phyloP scores from a whole-genome alignment of 148 eudicot genomes.

The Amaranthus palmeri region DNA sequence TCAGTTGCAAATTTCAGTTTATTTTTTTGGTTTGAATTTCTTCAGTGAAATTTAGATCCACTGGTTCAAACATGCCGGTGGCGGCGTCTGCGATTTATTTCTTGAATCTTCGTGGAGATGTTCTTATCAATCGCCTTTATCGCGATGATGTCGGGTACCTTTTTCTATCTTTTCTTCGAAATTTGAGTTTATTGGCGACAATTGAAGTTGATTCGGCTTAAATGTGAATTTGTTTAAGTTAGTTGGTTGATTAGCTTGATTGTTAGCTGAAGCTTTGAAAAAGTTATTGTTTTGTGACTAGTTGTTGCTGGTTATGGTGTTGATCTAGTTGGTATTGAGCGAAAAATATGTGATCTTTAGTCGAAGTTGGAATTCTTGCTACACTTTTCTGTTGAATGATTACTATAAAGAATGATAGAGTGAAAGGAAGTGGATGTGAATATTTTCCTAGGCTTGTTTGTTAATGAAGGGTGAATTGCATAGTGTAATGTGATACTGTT shows the following conservation, averaged over 20 bases:
- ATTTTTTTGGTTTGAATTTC: background rate
- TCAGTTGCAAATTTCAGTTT: conserved; percentile 1
- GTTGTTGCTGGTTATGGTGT: background rate
- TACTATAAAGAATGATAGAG: background rate
- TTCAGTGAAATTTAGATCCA: conserved; percentile 23
- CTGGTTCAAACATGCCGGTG: conserved; percentile 73
- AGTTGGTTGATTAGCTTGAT: background rate
- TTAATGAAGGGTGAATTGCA: background rate
- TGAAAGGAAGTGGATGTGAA: background rate
- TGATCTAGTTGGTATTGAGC: background rate
- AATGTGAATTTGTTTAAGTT: background rate
- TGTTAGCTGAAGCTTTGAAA: background rate
- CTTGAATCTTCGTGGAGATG: conserved; percentile 97
- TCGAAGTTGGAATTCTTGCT: background rate
- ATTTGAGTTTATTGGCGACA: background rate
- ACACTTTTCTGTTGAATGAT: background rate
- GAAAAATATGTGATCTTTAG: background rate
- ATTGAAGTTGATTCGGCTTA: background rate
- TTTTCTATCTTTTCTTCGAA: conserved; percentile 1
- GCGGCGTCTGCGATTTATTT: conserved; percentile 96
- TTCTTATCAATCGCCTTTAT: conserved; percentile 96
- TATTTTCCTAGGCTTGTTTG: background rate
- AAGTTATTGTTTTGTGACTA: background rate
- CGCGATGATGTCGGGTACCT: conserved; percentile 94
- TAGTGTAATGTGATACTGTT: background rate